Conservation (phyloP, 179 eudicot genomes). For the Monotropa hypopitys region DNA sequence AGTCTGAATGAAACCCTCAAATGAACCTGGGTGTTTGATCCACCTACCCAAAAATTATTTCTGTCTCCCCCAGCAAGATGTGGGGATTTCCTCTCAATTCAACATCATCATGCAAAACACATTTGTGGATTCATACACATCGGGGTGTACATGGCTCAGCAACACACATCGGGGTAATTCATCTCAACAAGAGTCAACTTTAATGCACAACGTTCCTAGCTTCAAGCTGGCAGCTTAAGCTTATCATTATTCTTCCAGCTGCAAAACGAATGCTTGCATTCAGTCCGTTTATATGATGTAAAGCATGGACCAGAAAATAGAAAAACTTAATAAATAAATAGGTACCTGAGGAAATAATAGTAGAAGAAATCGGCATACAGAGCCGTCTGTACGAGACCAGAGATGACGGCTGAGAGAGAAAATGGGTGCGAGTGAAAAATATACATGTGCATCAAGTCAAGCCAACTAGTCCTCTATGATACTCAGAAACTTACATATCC, state of each 20-base stretch:
- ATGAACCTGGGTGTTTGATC: neutral
- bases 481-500: slow-evolving; percentile 53
- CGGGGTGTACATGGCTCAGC: neutral
- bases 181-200: neutral
- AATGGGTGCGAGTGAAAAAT: neutral
- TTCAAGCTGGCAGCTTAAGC: slow-evolving; percentile 68
- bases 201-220: neutral
- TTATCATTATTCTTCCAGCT: slow-evolving; percentile 69
- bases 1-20: neutral
- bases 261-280: slow-evolving; percentile 18
- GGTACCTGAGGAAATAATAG: slow-evolving; percentile 70
- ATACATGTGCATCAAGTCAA: neutral
- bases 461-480: neutral
- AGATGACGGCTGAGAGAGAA: slow-evolving; percentile 44
- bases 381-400: slow-evolving; percentile 79
- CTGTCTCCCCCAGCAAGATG: neutral
- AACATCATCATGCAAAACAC: neutral
- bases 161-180: neutral
- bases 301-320: neutral
- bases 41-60: neutral
- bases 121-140: neutral
- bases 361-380: slow-evolving; percentile 94
- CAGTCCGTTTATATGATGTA: neutral
- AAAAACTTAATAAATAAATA: neutral
- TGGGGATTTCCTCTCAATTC: neutral